Evolutionary conservation across 495 filamentous ascomycete genomes (phyloP).

Genomic region (Friedmanniomyces simplex): DNA sequence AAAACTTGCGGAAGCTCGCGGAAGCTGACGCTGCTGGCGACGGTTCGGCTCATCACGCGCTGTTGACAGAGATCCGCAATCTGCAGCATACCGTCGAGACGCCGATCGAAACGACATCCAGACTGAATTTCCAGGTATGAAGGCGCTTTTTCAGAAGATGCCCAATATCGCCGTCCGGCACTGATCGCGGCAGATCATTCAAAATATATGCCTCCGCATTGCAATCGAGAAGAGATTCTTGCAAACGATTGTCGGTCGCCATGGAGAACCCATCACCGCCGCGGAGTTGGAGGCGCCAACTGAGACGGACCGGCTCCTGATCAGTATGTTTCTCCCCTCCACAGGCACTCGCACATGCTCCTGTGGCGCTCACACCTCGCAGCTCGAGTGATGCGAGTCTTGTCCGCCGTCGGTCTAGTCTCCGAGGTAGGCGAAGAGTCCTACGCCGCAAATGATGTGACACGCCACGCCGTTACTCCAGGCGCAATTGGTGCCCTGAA

Average conservation of each 20-base stretch:
- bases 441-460: constrained; percentile 1
- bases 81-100: constrained; percentile 8
- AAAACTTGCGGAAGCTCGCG: not conserved
- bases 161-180: too few relatives aligned
- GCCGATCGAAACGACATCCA: constrained; percentile 5
- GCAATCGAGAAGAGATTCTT: not conserved
- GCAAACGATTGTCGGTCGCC: not conserved
- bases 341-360: not conserved
- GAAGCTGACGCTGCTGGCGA: not conserved
- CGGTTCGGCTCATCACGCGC: not conserved
- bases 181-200: not conserved
- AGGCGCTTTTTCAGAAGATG: too few relatives aligned
- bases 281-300: not conserved
- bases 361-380: not conserved
- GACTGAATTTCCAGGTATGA: constrained; percentile 8
- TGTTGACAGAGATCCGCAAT: not conserved
- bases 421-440: not conserved
- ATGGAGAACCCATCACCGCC: not conserved
- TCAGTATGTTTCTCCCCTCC: not conserved
- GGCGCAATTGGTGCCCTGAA: constrained; percentile 1
- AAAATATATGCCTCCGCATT: constrained; percentile 2
- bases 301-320: constrained; percentile 3
- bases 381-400: constrained; percentile 3
- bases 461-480: not conserved
- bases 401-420: not conserved